Evolutionary conservation across 2,329 filamentous ascomycete genomes (phyloP).

Genomic region (Ramularia endophylla): DNA sequence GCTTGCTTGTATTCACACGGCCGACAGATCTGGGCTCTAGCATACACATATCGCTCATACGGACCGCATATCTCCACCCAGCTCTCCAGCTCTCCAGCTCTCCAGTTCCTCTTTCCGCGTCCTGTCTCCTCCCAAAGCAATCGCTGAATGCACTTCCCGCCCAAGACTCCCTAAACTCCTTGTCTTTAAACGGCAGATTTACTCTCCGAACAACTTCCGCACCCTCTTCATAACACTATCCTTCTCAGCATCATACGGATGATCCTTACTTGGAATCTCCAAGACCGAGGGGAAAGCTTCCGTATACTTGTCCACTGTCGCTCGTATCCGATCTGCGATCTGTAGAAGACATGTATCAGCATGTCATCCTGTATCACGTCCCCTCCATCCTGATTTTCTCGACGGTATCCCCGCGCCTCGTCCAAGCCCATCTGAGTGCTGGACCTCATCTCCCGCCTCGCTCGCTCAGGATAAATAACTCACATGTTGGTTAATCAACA

Average conservation of each 20-base stretch:
- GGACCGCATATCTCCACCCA: no score
- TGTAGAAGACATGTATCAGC: conserved; percentile 34
- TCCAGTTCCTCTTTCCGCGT: no score
- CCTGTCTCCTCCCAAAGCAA: no score
- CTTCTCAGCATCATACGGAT: conserved; percentile 98
- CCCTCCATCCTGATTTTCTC: not conserved
- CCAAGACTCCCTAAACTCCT: no score
- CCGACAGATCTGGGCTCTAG: no score
- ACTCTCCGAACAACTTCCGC: conserved; percentile 66
- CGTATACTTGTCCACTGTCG: conserved; percentile 84
- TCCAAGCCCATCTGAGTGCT: not conserved
- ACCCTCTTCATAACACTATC: conserved; percentile 94
- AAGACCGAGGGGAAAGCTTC: conserved; percentile 94
- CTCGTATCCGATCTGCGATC: conserved; percentile 91
- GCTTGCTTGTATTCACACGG: no score
- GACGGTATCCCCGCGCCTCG: no score
- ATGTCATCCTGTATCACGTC: not conserved
- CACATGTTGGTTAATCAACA: conserved; percentile 98
- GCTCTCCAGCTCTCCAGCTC: no score
- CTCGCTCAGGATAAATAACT: conserved; percentile 22
- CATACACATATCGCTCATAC: no score
- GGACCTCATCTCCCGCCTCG: not conserved
- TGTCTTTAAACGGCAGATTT: conserved; percentile 2
- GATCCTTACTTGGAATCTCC: conserved; percentile 97
- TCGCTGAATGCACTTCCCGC: no score